Base-by-base conservation (phyloP, 2,329 filamentous ascomycete species). In the Claviceps citrina region DNA sequence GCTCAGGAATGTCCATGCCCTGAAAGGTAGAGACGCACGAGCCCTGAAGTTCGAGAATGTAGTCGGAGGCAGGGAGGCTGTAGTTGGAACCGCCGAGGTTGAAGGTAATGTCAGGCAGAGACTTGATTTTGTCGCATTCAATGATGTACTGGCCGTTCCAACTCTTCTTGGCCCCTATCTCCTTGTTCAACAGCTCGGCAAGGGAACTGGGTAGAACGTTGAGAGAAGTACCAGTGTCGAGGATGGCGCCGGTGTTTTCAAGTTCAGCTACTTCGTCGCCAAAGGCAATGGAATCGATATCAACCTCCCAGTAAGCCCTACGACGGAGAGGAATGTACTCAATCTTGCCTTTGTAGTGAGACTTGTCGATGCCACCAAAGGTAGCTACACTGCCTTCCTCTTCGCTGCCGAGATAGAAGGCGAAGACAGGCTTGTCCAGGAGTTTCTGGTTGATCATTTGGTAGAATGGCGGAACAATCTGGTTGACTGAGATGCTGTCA, bases 271-370 rank as follows among this genome's bases (percentile, higher is more conserved):
- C 79, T 57, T 83, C 76, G 39, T 87, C 73, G 53, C 91, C 93
- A 48, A 95, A 85, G 41, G 81, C 78, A 65, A 98, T 91, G 48
- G 85, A 73, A 55, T 96, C 81, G 46, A 98, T 78, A 55, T 96
- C 87, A 41, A 98, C 89, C 73, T 98, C 91, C 91, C 91, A 98
- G 76, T 98, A 98, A 37, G 91, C 91, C 81, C 96, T 96, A 61
- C 91, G 84, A 63, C 91, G 84, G 52, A 98, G 76, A 41, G 91
- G 91, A 51, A 98, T 85, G 63, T 86, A 93, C 59, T 79, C 84
- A 54, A 98, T 74, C 63, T 96, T 80, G 56, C 91, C 91, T 30
- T 72, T 78, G 61, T 71, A 78, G 70, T 91, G 85, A 57, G 70
- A 67, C 66, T 85, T 68, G 63, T 96, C 80, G 46, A 94, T 65